These are phyloP conservation scores for Canavalia gladiata DNA, from an alignment of 306 rosid genomes.

Conservation along the genomic window DNA sequence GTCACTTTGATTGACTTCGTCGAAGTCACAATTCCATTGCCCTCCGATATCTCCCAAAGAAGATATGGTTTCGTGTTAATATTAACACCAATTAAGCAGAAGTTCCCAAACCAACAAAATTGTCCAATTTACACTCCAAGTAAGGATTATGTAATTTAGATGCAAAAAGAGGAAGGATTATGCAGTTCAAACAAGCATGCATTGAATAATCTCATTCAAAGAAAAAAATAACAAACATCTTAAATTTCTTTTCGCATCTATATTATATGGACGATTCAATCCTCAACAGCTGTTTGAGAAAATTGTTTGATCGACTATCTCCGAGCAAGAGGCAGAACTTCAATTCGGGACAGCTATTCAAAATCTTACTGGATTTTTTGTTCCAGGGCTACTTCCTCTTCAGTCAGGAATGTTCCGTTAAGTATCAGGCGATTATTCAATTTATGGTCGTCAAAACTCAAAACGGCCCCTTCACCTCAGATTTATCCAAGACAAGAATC, in stretches of 20 bases:
- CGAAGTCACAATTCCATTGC: neutral
- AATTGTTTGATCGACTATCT: too few species aligned
- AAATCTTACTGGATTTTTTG: too few species aligned
- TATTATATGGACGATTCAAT: too few species aligned
- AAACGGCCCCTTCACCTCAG: neutral
- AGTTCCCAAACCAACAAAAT: neutral
- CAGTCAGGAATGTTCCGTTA: neutral
- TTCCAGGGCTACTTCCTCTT: neutral
- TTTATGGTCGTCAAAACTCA: neutral
- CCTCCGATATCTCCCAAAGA: neutral
- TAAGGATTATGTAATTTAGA: neutral
- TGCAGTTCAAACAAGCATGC: too few species aligned
- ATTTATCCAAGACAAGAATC: conserved; percentile 21
- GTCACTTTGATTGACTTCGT: neutral
- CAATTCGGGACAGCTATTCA: too few species aligned
- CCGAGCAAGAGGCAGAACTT: too few species aligned
- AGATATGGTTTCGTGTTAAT: neutral
- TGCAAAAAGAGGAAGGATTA: too few species aligned
- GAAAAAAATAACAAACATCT: too few species aligned
- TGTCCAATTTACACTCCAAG: neutral
- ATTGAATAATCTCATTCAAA: too few species aligned
- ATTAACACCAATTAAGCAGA: neutral
- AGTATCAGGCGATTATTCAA: neutral
- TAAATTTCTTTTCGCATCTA: too few species aligned
- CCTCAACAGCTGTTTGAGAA: too few species aligned